A percentile compares a stretch with the other conserved stretches of the same genome.
These are phyloP conservation scores for Trametes meyenii DNA, from an alignment of 768 basidiomycete species.

Conservation along the genomic window DNA sequence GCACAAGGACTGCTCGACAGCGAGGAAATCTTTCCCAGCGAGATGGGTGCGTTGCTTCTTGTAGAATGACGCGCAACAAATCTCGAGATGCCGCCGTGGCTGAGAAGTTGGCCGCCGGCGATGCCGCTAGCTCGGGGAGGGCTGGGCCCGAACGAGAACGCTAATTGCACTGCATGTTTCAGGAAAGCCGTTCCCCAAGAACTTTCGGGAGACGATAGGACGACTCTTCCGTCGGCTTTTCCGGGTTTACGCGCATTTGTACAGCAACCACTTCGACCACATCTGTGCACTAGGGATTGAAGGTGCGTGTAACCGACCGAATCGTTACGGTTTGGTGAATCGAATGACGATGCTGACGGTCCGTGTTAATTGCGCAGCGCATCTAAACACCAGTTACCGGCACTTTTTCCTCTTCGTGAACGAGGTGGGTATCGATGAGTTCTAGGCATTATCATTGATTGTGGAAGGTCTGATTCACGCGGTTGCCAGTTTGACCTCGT, in stretches of 20 bases:
- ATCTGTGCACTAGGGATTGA: slow-evolving; percentile 98
- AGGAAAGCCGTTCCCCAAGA: slow-evolving; percentile 91
- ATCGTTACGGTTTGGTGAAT: not conserved
- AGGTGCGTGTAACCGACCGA: slow-evolving; percentile 51
- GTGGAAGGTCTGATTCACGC: slow-evolving; percentile 16
- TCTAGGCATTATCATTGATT: not conserved
- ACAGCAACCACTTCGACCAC: slow-evolving; percentile 99
- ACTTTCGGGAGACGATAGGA: slow-evolving; percentile 88
- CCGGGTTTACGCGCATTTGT: slow-evolving; percentile 97
- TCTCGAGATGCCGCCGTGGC: not conserved
- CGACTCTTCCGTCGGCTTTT: slow-evolving; percentile 92
- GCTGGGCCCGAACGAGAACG: not conserved
- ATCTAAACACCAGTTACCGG: slow-evolving; percentile 96
- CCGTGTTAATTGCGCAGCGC: slow-evolving; percentile 56
- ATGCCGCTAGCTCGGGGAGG: not conserved
- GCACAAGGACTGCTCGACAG: slow-evolving; percentile 91
- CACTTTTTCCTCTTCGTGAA: slow-evolving; percentile 98
- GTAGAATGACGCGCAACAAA: slow-evolving; percentile 6
- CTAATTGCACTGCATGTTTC: not conserved
- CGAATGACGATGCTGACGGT: not conserved
- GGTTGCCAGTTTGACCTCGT: slow-evolving; percentile 78
- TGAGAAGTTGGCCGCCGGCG: not conserved
- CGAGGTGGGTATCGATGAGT: slow-evolving; percentile 61
- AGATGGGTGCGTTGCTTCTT: slow-evolving; percentile 65
- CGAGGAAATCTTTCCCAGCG: slow-evolving; percentile 89